phyloP scores from a whole-genome alignment of 73 alveolate genomes.

The Paramecium bursaria region DNA sequence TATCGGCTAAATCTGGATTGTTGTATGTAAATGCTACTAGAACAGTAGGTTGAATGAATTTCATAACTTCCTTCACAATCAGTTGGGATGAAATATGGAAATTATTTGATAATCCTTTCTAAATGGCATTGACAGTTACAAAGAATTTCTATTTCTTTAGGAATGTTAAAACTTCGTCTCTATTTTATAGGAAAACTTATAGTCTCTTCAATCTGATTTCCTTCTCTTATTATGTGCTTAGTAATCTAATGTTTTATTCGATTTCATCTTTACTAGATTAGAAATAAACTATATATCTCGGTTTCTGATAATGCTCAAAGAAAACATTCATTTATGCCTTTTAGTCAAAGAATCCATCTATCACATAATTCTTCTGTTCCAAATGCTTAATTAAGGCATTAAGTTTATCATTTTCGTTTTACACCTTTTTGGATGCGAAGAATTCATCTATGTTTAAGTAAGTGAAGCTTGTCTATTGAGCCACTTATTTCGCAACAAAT shows the following conservation, averaged over 20 bases:
- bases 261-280: constrained; percentile 54
- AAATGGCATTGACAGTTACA: constrained; percentile 64
- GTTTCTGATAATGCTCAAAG: constrained; percentile 57
- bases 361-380: constrained; percentile 32
- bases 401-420: constrained; percentile 22
- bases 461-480: constrained; percentile 17
- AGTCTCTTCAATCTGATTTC: constrained; percentile 2
- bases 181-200: neutral
- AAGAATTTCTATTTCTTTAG: constrained; percentile 41
- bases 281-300: constrained; percentile 50
- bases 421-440: neutral
- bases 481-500: constrained; percentile 54
- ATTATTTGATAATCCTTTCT: constrained; percentile 60
- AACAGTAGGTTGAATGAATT: neutral
- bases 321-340: constrained; percentile 41
- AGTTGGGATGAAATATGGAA: constrained; percentile 28
- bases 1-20: constrained; percentile 51
- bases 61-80: constrained; percentile 7
- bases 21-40: constrained; percentile 48
- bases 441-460: constrained; percentile 40
- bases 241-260: constrained; percentile 41
- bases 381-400: constrained; percentile 23
- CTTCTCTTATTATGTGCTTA: constrained; percentile 16
- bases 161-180: constrained; percentile 32
- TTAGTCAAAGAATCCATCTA: constrained; percentile 50